Conservation (phyloP, 2,329 filamentous ascomycete species). For the Aspergillus intermedius region DNA sequence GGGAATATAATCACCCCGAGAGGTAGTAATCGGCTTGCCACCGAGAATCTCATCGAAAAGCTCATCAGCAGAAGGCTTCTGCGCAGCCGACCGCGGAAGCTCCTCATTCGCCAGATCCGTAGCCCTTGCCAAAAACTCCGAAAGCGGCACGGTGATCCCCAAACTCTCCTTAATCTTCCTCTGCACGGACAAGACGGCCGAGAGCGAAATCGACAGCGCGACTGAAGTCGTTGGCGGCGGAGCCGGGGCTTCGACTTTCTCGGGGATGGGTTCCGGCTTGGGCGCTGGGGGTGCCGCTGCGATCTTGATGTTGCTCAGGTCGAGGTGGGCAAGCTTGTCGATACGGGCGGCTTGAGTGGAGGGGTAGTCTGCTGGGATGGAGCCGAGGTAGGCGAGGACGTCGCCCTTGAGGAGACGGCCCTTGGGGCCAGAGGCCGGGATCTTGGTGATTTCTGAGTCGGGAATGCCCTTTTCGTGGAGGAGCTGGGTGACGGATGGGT, state of each 20-base stretch:
- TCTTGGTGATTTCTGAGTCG: slow-evolving; percentile 68
- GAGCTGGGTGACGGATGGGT: slow-evolving; percentile 75
- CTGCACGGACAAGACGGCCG: slow-evolving; percentile 72
- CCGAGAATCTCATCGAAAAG: slow-evolving; percentile 87
- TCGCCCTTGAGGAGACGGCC: slow-evolving; percentile 92
- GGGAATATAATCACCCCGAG: slow-evolving; percentile 62
- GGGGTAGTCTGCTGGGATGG: slow-evolving; percentile 66
- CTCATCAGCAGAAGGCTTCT: slow-evolving; percentile 66
- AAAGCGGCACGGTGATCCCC: slow-evolving; percentile 73
- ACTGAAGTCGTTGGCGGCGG: slow-evolving; percentile 40
- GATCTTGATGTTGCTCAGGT: slow-evolving; percentile 92
- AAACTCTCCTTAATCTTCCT: slow-evolving; percentile 70
- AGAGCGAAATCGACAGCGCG: slow-evolving; percentile 69
- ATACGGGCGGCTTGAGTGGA: slow-evolving; percentile 64
- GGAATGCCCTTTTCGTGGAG: slow-evolving; percentile 72
- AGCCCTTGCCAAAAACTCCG: slow-evolving; percentile 79
- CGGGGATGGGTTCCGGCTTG: slow-evolving; percentile 29
- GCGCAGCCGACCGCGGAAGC: slow-evolving; percentile 61
- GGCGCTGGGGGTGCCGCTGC: slow-evolving; percentile 44
- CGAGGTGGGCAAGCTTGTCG: slow-evolving; percentile 71
- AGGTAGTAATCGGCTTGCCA: slow-evolving; percentile 34
- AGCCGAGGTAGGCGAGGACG: slow-evolving; percentile 80
- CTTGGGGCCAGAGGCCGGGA: slow-evolving; percentile 78
- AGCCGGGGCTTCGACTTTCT: slow-evolving; percentile 20
- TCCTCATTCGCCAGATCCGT: slow-evolving; percentile 81